A percentile compares a stretch with the other conserved stretches of the same genome.
These are phyloP conservation scores for Serendipita sp. DNA, from an alignment of 768 basidiomycete genomes.

Conservation along the genomic window DNA sequence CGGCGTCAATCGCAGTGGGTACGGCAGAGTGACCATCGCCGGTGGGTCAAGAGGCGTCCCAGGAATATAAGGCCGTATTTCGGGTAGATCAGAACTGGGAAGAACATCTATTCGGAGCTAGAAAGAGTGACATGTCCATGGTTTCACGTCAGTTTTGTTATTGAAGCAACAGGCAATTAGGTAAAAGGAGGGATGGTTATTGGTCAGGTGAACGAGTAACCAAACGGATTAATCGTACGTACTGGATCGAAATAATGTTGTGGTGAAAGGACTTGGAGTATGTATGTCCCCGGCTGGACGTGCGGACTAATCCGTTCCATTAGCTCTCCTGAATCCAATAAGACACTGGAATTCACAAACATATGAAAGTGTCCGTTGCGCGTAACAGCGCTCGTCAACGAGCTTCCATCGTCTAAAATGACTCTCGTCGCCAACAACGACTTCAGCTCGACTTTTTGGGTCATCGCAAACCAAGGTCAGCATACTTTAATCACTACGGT, in stretches of 20 bases:
- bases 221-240: constrained; percentile 6
- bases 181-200: no score
- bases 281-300: constrained; percentile 50
- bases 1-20: constrained; percentile 43
- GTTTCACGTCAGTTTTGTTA: neutral
- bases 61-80: constrained; percentile 45
- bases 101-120: constrained; percentile 57
- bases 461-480: neutral
- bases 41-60: constrained; percentile 54
- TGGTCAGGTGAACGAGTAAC: no score
- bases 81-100: constrained; percentile 22
- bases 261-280: constrained; percentile 50
- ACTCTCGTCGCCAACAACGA: neutral
- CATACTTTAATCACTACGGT: neutral
- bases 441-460: neutral
- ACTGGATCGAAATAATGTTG: constrained; percentile 61
- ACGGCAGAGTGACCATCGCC: constrained; percentile 33
- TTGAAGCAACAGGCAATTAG: neutral
- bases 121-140: neutral
- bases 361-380: neutral
- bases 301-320: constrained; percentile 31
- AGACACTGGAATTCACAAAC: neutral
- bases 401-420: neutral
- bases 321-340: neutral
- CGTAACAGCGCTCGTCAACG: neutral